These are phyloP conservation scores for Neonectria punicea DNA, from an alignment of 2,329 filamentous ascomycete species.

Conservation along the genomic window DNA sequence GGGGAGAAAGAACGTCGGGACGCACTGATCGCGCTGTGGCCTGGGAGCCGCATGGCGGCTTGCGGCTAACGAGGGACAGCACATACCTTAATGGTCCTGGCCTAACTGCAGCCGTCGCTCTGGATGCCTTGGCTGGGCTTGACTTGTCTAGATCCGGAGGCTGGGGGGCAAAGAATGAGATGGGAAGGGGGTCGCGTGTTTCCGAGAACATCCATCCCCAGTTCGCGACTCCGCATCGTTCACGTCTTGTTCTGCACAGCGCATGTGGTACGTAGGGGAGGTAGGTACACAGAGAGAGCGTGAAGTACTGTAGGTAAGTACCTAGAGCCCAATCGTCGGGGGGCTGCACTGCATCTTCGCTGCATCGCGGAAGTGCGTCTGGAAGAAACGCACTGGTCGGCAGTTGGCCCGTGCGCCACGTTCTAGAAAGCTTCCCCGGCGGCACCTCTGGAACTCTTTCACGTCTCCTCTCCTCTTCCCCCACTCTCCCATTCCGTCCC, in stretches of 20 bases:
- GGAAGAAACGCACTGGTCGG: conserved; percentile 36
- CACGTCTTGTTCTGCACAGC: too few species aligned
- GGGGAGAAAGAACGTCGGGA: neutral
- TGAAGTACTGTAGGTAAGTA: conserved; percentile 18
- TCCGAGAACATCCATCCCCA: neutral
- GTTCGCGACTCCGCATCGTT: neutral
- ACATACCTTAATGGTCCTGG: conserved; percentile 4
- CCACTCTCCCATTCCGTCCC: conserved; percentile 24
- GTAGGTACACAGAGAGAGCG: too few species aligned
- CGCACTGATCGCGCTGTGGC: conserved; percentile 20
- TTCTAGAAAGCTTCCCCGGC: conserved; percentile 47
- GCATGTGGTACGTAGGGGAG: too few species aligned
- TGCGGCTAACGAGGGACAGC: conserved; percentile 2
- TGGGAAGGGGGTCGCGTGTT: neutral
- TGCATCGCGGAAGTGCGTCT: conserved; percentile 39
- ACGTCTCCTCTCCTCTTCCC: conserved; percentile 23
- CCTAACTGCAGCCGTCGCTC: neutral
- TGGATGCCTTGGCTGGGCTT: neutral
- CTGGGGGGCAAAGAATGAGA: neutral
- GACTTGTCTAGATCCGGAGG: neutral
- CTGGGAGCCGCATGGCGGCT: conserved; percentile 7
- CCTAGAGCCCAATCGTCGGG: conserved; percentile 13
- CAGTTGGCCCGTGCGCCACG: conserved; percentile 33
- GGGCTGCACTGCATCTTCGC: conserved; percentile 44
- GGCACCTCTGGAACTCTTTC: conserved; percentile 33